Conservation (phyloP, 2,329 filamentous ascomycete species). For the Fusarium globosum region DNA sequence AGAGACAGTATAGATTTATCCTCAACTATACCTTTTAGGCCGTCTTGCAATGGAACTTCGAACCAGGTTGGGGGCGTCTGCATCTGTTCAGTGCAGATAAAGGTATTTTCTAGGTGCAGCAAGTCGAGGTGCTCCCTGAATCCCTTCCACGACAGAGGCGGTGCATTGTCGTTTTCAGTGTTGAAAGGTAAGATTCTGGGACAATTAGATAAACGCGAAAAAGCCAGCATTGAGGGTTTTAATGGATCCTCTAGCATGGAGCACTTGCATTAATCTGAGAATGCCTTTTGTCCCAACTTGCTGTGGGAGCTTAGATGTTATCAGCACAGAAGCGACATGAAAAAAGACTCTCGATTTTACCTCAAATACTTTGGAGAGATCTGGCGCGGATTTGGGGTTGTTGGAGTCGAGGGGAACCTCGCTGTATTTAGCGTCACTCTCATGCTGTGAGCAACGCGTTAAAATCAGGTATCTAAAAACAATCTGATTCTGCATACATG, state of each 20-base stretch:
- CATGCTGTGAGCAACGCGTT: too few species aligned
- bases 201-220: fast-evolving
- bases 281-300: neutral
- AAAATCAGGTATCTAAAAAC: too few species aligned
- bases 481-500: neutral
- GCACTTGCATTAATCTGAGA: neutral
- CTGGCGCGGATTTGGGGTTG: neutral
- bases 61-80: neutral
- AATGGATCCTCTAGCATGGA: neutral
- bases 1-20: neutral
- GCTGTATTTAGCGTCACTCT: neutral
- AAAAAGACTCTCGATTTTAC: neutral
- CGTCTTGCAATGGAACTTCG: neutral
- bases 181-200: neutral
- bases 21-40: neutral
- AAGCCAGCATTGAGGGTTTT: fast-evolving
- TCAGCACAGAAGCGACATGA: fast-evolving
- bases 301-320: neutral
- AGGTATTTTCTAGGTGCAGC: neutral
- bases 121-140: neutral
- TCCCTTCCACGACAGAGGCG: neutral
- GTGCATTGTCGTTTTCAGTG: neutral
- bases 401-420: neutral
- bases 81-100: neutral
- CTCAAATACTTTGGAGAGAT: neutral